Percentiles rank a stretch among this genome's conserved stretches.
Evolutionary conservation across 805 yeast species (phyloP).

Genomic region (Debaryomyces maramus): DNA sequence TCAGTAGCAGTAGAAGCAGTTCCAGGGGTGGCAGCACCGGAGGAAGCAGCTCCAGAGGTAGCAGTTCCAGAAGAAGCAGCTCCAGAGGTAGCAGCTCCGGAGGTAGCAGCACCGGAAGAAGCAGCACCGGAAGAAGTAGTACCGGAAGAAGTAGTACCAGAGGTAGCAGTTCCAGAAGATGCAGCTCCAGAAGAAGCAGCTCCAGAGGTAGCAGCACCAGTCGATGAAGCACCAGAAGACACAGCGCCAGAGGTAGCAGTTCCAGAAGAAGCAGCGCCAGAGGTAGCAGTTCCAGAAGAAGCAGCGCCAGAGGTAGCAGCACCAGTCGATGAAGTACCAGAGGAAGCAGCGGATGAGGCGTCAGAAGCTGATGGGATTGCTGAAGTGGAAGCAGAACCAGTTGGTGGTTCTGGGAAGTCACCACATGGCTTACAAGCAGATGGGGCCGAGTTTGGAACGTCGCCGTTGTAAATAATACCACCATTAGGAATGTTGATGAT

Average conservation of each 20-base stretch:
- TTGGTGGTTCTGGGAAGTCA: conserved; percentile 2
- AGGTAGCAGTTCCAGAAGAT: conserved; percentile 22
- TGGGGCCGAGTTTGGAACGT: conserved; percentile 2
- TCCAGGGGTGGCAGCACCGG: not conserved
- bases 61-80: too few species aligned
- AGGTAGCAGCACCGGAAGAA: too few species aligned
- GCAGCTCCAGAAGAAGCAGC: too few species aligned
- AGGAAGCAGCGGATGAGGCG: conserved; percentile 21
- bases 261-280: conserved; percentile 17
- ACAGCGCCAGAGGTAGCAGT: too few species aligned
- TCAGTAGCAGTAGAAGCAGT: conserved; percentile 13
- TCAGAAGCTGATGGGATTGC: conserved; percentile 12
- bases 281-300: conserved; percentile 23
- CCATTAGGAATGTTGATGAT: not conserved
- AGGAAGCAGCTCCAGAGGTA: conserved; percentile 13
- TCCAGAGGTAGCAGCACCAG: conserved; percentile 24
- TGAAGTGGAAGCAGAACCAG: not conserved
- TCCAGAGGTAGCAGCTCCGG: too few species aligned
- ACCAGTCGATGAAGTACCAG: conserved; percentile 29
- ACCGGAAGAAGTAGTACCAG: too few species aligned
- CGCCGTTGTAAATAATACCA: conserved; percentile 1
- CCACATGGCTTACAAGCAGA: conserved; percentile 1
- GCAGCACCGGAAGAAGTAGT: too few species aligned
- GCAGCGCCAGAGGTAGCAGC: too few species aligned
- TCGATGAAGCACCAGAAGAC: conserved; percentile 28